phyloP scores from a whole-genome alignment of 345 rosid species.

The Euphorbia pulcherrima region DNA sequence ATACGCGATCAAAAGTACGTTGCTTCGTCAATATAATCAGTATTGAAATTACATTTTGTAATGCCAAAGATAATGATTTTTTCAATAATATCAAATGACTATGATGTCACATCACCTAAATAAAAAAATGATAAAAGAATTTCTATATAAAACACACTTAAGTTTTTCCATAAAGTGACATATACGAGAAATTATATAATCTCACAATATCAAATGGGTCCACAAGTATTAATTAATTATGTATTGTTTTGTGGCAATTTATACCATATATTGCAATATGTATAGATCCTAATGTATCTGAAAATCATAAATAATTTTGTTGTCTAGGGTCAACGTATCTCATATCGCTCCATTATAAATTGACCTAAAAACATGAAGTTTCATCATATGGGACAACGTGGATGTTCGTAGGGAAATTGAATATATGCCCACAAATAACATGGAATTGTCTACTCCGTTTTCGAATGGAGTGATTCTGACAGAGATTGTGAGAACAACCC shows the following conservation, averaged over 20 bases:
- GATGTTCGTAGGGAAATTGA: no score
- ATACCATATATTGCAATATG: background rate
- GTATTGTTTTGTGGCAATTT: background rate
- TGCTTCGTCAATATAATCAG: no score
- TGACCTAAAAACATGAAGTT: background rate
- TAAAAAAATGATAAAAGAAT: background rate
- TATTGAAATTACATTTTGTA: no score
- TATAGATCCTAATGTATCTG: background rate
- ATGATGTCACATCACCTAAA: background rate
- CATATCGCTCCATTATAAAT: background rate
- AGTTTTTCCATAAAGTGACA: background rate
- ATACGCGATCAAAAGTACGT: no score
- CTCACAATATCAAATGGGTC: background rate
- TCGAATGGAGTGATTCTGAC: background rate
- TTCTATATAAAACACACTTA: background rate
- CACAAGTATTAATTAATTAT: background rate
- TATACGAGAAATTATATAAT: background rate
- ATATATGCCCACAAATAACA: background rate
- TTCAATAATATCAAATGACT: background rate
- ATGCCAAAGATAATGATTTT: background rate
- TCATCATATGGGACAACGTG: background rate
- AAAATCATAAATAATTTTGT: background rate
- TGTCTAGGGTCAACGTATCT: background rate
- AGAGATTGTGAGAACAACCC: slow-evolving; percentile 5
- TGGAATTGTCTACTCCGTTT: no score